A percentile compares a stretch with the other conserved stretches of the same genome.
phyloP scores from a whole-genome alignment of 306 rosid species.

The Prunus dulcis region DNA sequence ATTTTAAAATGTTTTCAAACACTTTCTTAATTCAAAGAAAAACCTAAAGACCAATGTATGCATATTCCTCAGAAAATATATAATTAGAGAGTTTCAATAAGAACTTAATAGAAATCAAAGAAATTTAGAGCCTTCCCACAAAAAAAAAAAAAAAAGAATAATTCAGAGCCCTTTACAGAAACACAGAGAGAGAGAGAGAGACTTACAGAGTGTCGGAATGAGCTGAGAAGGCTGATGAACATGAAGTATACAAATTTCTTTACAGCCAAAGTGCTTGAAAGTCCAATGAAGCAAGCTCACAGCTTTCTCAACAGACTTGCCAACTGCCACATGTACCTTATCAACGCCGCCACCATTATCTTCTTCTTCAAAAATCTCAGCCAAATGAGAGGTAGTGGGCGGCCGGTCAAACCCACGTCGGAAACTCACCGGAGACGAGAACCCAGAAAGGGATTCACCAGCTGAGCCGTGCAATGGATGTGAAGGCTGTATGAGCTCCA shows the following conservation, averaged over 20 bases:
- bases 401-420: slow-evolving; percentile 23
- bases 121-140: neutral
- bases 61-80: neutral
- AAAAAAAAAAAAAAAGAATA: neutral
- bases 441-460: slow-evolving; percentile 30
- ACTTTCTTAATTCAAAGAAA: neutral
- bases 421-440: slow-evolving; percentile 29
- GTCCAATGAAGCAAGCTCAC: slow-evolving; percentile 65
- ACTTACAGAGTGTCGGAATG: slow-evolving; percentile 76
- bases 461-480: slow-evolving; percentile 22
- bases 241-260: slow-evolving; percentile 57
- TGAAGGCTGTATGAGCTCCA: slow-evolving; percentile 61
- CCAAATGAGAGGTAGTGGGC: slow-evolving; percentile 22
- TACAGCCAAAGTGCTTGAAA: slow-evolving; percentile 33
- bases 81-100: neutral
- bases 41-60: neutral
- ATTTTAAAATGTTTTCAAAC: neutral
- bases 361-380: slow-evolving; percentile 29
- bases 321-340: slow-evolving; percentile 63
- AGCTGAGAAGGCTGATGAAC: slow-evolving; percentile 63
- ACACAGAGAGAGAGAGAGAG: neutral
- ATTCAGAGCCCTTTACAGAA: neutral
- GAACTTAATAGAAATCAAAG: neutral
- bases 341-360: slow-evolving; percentile 6
- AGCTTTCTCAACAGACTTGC: slow-evolving; percentile 56